Percentiles rank a stretch among this genome's conserved stretches.
phyloP scores from a whole-genome alignment of 257 asterid genomes.

The Solanum arcanum region DNA sequence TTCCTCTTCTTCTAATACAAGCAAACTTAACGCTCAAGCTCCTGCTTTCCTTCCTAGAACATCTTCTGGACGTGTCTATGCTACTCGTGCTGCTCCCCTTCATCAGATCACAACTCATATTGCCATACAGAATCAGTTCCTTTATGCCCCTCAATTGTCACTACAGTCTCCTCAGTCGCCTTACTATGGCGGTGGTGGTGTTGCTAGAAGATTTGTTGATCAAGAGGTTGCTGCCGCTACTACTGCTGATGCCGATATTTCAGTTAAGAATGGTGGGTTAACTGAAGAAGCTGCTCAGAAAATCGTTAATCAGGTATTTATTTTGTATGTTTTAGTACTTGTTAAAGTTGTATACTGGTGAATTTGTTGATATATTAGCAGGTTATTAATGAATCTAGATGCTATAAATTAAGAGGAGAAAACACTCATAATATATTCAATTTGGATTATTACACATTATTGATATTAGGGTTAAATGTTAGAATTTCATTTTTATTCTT shows the following conservation, averaged over 20 bases:
- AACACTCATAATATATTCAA: neutral
- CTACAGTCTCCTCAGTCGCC: slow-evolving; percentile 16
- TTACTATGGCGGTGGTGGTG: slow-evolving; percentile 26
- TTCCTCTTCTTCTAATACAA: neutral
- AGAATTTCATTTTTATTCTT: neutral
- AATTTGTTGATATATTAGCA: neutral
- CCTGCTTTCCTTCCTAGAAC: slow-evolving; percentile 69
- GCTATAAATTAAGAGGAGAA: neutral
- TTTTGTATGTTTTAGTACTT: neutral
- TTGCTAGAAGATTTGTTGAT: slow-evolving; percentile 22
- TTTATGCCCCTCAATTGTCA: neutral
- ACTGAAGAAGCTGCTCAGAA: slow-evolving; percentile 49
- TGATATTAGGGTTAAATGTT: neutral
- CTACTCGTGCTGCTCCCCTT: neutral
- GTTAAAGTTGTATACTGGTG: neutral
- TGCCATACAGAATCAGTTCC: neutral
- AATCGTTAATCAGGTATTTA: slow-evolving; percentile 60
- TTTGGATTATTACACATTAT: neutral
- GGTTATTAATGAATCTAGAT: neutral
- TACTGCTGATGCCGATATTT: neutral
- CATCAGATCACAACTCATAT: neutral
- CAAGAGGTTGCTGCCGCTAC: slow-evolving; percentile 18
- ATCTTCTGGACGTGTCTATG: slow-evolving; percentile 5
- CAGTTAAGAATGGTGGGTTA: slow-evolving; percentile 24
- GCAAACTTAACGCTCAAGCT: slow-evolving; percentile 66